phyloP scores from a whole-genome alignment of 306 rosid genomes.

The Rosa rugosa region DNA sequence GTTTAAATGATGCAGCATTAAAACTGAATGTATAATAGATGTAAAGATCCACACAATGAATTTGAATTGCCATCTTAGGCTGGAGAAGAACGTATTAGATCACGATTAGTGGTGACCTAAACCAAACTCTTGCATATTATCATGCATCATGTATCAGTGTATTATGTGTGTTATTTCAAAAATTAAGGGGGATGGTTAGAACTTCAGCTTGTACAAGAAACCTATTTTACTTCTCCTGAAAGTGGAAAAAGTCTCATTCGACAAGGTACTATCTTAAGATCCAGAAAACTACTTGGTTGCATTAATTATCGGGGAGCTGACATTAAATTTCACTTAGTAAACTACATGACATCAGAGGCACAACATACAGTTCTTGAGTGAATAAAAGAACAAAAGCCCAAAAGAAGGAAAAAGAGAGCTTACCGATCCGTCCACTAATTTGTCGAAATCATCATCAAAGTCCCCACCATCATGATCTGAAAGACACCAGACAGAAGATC shows the following conservation, averaged over 20 bases:
- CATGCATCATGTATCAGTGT: neutral
- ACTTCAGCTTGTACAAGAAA: neutral
- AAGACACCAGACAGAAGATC: conserved; percentile 29
- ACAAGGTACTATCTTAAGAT: neutral
- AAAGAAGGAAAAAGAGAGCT: conserved; percentile 25
- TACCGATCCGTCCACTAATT: conserved; percentile 55
- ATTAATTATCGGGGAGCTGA: neutral
- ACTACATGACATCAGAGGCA: neutral
- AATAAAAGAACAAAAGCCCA: neutral
- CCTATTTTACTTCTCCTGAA: neutral
- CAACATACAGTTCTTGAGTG: neutral
- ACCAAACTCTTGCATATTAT: neutral
- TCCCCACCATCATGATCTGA: conserved; percentile 44
- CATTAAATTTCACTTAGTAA: neutral
- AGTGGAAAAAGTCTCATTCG: neutral
- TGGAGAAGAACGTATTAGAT: neutral
- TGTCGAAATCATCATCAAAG: conserved; percentile 57
- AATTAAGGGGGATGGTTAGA: neutral
- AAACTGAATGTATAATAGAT: neutral
- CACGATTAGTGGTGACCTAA: neutral
- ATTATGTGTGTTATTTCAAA: neutral
- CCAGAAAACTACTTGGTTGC: neutral
- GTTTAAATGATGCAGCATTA: neutral
- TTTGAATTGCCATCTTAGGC: neutral
- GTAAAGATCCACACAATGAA: neutral